Conservation (phyloP, 129 eudicot genomes). For the Centaurea solstitialis region DNA sequence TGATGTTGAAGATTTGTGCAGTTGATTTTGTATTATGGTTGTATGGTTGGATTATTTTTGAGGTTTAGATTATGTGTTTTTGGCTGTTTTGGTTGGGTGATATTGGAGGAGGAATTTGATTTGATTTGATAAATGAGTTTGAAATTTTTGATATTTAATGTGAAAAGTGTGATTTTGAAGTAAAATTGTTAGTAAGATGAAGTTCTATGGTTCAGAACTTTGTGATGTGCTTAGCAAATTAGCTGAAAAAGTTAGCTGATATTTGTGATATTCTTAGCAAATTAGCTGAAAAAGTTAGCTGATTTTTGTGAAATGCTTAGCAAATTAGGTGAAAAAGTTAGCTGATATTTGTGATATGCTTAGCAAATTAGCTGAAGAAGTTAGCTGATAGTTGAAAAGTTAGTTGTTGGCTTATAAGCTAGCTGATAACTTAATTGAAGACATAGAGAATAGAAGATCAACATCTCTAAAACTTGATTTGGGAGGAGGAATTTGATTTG, state of each 20-base stretch:
- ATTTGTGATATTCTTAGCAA: too few species aligned
- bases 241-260: too few species aligned
- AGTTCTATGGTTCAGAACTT: slow-evolving; percentile 8
- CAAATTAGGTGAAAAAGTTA: too few species aligned
- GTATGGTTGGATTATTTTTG: slow-evolving; percentile 7
- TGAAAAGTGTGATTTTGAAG: slow-evolving; percentile 10
- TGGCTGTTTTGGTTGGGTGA: slow-evolving; percentile 1
- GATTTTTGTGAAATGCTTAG: too few species aligned
- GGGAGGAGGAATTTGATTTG: slow-evolving; percentile 7
- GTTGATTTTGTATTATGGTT: neutral
- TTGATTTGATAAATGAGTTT: slow-evolving; percentile 9
- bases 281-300: too few species aligned
- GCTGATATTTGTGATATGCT: too few species aligned
- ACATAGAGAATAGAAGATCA: too few species aligned
- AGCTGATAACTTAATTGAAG: too few species aligned
- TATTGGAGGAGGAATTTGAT: slow-evolving; percentile 7
- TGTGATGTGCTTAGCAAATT: neutral
- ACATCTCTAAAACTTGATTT: too few species aligned
- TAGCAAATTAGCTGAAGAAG: too few species aligned
- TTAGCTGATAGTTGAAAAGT: neutral
- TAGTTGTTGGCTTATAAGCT: neutral
- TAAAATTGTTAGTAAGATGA: neutral
- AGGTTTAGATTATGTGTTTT: neutral
- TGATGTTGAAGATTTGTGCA: neutral
- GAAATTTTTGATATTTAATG: neutral